A percentile compares a stretch with the other conserved stretches of the same genome.
phyloP scores from a whole-genome alignment of 176 grass and related monocot genomes.

The Phoenix roebelenii region DNA sequence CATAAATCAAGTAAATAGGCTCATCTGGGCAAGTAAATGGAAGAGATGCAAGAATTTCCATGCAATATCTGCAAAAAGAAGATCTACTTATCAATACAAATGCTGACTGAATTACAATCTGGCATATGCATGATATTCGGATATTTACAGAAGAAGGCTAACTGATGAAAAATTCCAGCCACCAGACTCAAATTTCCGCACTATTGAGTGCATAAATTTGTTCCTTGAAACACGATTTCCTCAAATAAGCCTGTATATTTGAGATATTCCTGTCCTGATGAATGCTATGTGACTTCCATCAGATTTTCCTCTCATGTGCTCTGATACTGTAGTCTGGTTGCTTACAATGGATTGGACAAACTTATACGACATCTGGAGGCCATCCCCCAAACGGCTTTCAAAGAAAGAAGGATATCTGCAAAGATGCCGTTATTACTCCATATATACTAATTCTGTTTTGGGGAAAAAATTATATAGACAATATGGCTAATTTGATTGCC shows the following conservation, averaged over 20 bases:
- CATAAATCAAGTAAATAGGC: constrained; percentile 92
- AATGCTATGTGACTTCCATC: constrained; percentile 54
- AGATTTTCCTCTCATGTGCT: constrained; percentile 41
- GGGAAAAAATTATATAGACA: constrained; percentile 4
- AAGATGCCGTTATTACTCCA: constrained; percentile 21
- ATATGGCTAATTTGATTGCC: constrained; percentile 6
- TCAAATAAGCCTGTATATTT: constrained; percentile 88
- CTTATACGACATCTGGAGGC: constrained; percentile 79
- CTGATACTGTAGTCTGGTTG: constrained; percentile 41
- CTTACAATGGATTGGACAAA: constrained; percentile 71
- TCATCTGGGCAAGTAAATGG: constrained; percentile 85
- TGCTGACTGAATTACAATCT: too few relatives aligned
- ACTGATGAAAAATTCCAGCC: constrained; percentile 46
- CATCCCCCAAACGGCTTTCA: constrained; percentile 91
- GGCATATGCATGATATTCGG: neutral
- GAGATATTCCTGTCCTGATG: constrained; percentile 77
- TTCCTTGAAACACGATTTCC: constrained; percentile 89
- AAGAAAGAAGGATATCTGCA: constrained; percentile 92
- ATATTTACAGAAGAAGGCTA: constrained; percentile 79
- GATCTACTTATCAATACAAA: neutral
- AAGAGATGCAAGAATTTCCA: constrained; percentile 70
- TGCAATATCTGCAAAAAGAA: constrained; percentile 68
- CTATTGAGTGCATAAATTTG: constrained; percentile 92
- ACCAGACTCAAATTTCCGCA: constrained; percentile 75
- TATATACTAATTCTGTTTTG: neutral